These are phyloP conservation scores for Eragrostis nindensis DNA, from an alignment of 176 grass and related monocot species.

Conservation along the genomic window DNA sequence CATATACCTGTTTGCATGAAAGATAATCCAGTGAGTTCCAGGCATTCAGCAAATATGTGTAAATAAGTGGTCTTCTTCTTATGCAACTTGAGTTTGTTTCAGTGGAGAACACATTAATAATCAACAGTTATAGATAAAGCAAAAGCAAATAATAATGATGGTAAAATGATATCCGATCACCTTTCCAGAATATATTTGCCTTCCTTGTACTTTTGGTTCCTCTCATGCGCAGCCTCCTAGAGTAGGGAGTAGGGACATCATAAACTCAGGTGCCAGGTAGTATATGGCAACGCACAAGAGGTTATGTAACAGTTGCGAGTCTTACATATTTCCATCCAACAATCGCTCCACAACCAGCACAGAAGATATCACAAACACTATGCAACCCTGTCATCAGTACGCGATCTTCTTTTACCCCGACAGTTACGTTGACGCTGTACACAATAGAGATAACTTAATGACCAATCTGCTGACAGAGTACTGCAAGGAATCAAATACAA, in stretches of 20 bases:
- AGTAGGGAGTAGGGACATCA: conserved; percentile 41
- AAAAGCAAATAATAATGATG: background rate
- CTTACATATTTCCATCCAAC: conserved; percentile 99
- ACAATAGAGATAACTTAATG: conserved; percentile 16
- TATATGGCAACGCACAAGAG: background rate
- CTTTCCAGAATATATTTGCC: conserved; percentile 89
- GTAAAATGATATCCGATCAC: conserved; percentile 38
- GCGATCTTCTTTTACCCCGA: conserved; percentile 78
- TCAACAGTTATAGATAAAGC: background rate
- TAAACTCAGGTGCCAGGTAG: background rate
- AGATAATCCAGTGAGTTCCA: conserved; percentile 14
- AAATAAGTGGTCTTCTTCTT: background rate
- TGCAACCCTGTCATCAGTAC: conserved; percentile 78
- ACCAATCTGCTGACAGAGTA: background rate
- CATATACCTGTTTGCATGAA: conserved; percentile 59
- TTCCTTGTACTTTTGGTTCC: conserved; percentile 87
- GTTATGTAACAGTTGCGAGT: conserved; percentile 8
- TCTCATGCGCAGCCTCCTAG: conserved; percentile 68
- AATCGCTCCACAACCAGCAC: conserved; percentile 76
- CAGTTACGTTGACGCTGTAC: conserved; percentile 74
- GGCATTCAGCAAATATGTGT: background rate
- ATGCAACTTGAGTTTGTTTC: background rate
- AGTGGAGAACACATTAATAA: background rate
- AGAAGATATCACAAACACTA: conserved; percentile 83
- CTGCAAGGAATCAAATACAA: background rate